Base-by-base conservation (phyloP, 2,329 filamentous ascomycete genomes). In the Claviceps africana region DNA sequence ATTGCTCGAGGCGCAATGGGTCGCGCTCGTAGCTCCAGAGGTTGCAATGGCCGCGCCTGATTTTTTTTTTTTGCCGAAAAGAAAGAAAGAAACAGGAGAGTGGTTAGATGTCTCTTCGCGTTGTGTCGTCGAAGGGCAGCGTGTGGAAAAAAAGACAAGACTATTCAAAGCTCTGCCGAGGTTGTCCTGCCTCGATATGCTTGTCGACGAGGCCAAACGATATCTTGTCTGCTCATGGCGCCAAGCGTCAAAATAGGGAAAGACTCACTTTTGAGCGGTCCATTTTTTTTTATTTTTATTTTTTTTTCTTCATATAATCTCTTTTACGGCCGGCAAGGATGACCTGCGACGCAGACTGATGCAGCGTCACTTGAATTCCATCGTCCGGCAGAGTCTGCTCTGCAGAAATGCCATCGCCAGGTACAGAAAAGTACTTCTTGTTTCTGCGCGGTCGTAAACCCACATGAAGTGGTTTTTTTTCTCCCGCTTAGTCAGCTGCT, bases 21-120 rank as follows among this genome's bases (percentile, higher is more conserved):
- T 4, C 72, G 64, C 11, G 71, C 69, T 39, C 65, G 64, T 21
- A 77, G 62, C 47, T 64, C 61, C 22, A 77, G 64, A 3, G 71
- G 66, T 57, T 73, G 72, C 9, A 81, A 67, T 1, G 74, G 73
- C 7, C 73, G 69, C 45, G 70, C 68, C 67, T 73, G 59, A 21
- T 7, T 17, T 56, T 37, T 35, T 35, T 13, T 35, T 35, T 13
- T n/a, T n/a, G n/a, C n/a, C n/a, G n/a, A 33, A 9, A 33, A 33
- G 9, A 33, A 33, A 35, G 10, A 15, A 15, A 35, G 10, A 25
- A 25, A 25, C 3, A 25, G 25, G 25, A 25, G 25, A 25, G 25
- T 25, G 25, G 25, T 25, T 5, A 25, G 25, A 25, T 25, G 25
- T 25, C 25, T 25, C 25, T 25, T 25, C 25, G 3, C 5, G 25